These are phyloP conservation scores for Ceratobasidium sp. DNA, from an alignment of 1,284 basidiomycete species.

Conservation along the genomic window DNA sequence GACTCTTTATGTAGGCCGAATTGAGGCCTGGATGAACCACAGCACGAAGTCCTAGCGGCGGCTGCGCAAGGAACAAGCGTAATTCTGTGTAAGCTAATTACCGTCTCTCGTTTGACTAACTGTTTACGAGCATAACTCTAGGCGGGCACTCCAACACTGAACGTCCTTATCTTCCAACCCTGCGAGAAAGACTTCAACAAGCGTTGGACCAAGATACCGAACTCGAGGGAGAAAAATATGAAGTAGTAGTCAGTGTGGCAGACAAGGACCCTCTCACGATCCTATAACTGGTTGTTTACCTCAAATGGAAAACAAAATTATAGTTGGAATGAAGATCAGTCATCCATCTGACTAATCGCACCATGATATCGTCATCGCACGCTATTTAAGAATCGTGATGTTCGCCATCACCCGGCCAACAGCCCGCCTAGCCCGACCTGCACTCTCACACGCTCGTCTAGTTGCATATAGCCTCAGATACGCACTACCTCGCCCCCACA, in stretches of 20 bases:
- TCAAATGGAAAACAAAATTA: neutral
- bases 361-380: neutral
- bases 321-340: neutral
- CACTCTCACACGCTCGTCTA: neutral
- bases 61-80: slow-evolving; percentile 76
- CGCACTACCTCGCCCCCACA: neutral
- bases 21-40: slow-evolving; percentile 31
- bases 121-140: slow-evolving; percentile 45
- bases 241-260: slow-evolving; percentile 64
- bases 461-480: neutral
- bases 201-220: slow-evolving; percentile 56
- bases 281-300: slow-evolving; percentile 42
- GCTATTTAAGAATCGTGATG: neutral
- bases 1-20: neutral
- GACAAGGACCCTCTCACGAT: slow-evolving; percentile 69
- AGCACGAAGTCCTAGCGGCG: slow-evolving; percentile 85
- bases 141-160: slow-evolving; percentile 89
- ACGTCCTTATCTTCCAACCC: slow-evolving; percentile 79
- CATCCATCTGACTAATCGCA: slow-evolving; percentile 9
- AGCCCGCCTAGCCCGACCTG: slow-evolving; percentile 1
- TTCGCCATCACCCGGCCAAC: neutral
- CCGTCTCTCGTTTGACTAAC: slow-evolving; percentile 39
- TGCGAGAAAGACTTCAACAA: slow-evolving; percentile 66
- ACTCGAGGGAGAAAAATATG: slow-evolving; percentile 51
- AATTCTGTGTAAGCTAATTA: slow-evolving; percentile 69